A percentile compares a stretch with the other conserved stretches of the same genome.
phyloP scores from a whole-genome alignment of 176 grass and related monocot species.

The Musa troglodytarum region DNA sequence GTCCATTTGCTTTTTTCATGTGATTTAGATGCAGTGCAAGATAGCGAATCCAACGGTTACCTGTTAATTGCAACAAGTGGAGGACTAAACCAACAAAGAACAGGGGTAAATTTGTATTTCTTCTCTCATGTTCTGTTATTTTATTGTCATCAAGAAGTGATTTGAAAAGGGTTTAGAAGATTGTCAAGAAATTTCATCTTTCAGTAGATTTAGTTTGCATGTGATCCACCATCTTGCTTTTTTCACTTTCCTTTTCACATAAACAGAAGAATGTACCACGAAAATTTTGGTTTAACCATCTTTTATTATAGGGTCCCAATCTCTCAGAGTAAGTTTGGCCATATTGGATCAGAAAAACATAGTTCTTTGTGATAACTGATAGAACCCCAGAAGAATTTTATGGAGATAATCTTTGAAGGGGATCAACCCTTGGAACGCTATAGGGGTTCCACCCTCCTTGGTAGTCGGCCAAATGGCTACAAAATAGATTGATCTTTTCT shows the following conservation, averaged over 20 bases:
- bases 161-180: not conserved
- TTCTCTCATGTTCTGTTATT: conserved; percentile 21
- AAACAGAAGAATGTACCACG: not conserved
- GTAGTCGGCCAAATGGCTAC: no score
- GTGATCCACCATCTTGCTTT: not conserved
- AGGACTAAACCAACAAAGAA: conserved; percentile 84
- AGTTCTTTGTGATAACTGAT: not conserved
- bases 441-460: no score
- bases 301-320: not conserved
- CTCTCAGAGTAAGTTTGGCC: not conserved
- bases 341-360: not conserved
- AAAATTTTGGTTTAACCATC: not conserved
- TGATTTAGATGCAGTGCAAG: conserved; percentile 54
- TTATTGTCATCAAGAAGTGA: conserved; percentile 20
- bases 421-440: no score
- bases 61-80: conserved; percentile 91
- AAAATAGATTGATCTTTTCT: no score
- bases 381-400: no score
- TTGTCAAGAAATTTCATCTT: not conserved
- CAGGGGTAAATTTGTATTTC: conserved; percentile 44
- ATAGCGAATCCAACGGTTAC: conserved; percentile 77
- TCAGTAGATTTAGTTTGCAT: not conserved
- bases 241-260: not conserved
- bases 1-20: conserved; percentile 9
- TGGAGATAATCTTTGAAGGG: no score